These are phyloP conservation scores for Fusarium sp. DNA, from an alignment of 2,329 filamentous ascomycete species.

Conservation along the genomic window DNA sequence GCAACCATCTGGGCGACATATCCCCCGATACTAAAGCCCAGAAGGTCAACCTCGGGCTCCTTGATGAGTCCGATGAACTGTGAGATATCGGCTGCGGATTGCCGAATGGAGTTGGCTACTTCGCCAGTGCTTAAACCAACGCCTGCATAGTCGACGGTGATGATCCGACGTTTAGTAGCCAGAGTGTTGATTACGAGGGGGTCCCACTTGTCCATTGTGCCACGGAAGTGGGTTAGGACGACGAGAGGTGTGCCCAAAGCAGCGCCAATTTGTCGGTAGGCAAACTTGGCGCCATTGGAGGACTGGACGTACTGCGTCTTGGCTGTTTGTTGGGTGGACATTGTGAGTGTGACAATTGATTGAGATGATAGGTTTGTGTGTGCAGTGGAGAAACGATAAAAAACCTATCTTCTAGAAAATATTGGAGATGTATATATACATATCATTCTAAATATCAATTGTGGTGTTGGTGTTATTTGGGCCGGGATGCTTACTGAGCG, in stretches of 20 bases:
- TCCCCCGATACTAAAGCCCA: background rate
- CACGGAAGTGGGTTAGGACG: background rate
- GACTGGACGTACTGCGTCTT: background rate
- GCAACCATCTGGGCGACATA: constrained; percentile 13
- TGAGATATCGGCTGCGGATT: constrained; percentile 7
- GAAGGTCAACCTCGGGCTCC: background rate
- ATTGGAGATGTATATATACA: rapidly evolving
- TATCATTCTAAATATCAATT: background rate
- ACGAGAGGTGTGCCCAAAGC: background rate
- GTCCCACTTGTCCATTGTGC: constrained; percentile 17
- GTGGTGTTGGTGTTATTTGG: background rate
- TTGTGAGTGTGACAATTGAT: background rate
- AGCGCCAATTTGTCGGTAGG: constrained; percentile 11
- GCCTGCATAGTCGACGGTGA: constrained; percentile 7
- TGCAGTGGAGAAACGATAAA: background rate
- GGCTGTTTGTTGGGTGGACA: constrained; percentile 13
- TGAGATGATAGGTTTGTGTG: background rate
- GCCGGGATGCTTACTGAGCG: background rate
- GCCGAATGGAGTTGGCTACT: background rate
- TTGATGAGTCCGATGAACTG: background rate
- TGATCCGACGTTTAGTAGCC: background rate
- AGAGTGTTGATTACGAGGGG: constrained; percentile 1
- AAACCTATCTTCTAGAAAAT: too few species aligned
- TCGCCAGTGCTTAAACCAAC: constrained; percentile 8
- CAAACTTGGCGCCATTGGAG: background rate